These are phyloP conservation scores for Coprinopsis strossmayeri DNA, from an alignment of 768 basidiomycete species.

Conservation along the genomic window DNA sequence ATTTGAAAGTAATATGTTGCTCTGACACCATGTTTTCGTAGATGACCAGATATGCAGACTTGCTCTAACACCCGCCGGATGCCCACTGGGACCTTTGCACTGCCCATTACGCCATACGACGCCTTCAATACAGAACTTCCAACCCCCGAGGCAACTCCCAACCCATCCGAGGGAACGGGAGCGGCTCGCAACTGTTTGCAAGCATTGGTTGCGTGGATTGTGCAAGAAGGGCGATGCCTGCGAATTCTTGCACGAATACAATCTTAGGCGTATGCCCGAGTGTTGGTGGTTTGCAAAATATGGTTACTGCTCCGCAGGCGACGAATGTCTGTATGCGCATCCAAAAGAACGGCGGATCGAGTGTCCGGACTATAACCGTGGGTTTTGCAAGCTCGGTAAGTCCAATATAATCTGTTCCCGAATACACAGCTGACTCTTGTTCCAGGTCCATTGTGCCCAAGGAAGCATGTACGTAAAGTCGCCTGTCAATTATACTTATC, in stretches of 20 bases:
- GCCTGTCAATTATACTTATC: conserved; percentile 88
- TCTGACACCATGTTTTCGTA: conserved; percentile 22
- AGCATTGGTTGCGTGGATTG: conserved; percentile 96
- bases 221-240: conserved; percentile 98
- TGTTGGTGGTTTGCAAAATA: conserved; percentile 99
- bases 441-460: conserved; percentile 77
- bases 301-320: conserved; percentile 94
- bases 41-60: conserved; percentile 94
- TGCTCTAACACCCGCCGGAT: conserved; percentile 73
- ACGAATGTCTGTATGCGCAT: conserved; percentile 95
- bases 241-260: conserved; percentile 99
- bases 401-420: conserved; percentile 9
- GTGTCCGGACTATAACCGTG: conserved; percentile 93
- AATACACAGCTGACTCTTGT: conserved; percentile 1
- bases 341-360: conserved; percentile 88
- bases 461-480: conserved; percentile 89
- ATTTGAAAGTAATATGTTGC: background rate
- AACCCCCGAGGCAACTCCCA: conserved; percentile 77
- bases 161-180: conserved; percentile 80
- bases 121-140: conserved; percentile 85
- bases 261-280: conserved; percentile 95
- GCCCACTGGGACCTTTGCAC: conserved; percentile 85
- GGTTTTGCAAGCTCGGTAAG: conserved; percentile 91
- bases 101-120: conserved; percentile 91
- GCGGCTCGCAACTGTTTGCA: conserved; percentile 88